Evolutionary conservation across 1,284 basidiomycete genomes (phyloP).

Genomic region (Sutorius eximius): DNA sequence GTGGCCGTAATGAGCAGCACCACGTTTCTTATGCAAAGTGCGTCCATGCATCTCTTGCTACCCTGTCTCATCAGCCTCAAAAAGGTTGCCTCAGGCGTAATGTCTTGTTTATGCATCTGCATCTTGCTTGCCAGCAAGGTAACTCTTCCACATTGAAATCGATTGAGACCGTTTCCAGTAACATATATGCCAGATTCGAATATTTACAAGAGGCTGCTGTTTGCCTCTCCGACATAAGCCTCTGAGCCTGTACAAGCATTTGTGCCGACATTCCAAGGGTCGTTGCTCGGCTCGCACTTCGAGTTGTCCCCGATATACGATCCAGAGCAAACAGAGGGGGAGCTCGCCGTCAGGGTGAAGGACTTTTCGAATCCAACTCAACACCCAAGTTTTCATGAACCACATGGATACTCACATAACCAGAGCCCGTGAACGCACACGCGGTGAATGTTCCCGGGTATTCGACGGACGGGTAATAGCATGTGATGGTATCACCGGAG

Average conservation of each 20-base stretch:
- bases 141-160: not conserved
- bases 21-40: too few relatives aligned
- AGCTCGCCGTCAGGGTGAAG: slow-evolving; percentile 9
- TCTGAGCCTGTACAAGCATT: slow-evolving; percentile 15
- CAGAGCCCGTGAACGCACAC: slow-evolving; percentile 8
- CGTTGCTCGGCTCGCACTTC: slow-evolving; percentile 10
- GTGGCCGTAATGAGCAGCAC: too few relatives aligned
- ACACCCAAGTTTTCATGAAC: too few relatives aligned
- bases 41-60: too few relatives aligned
- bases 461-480: slow-evolving; percentile 11
- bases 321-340: slow-evolving; percentile 11
- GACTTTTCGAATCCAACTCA: not conserved
- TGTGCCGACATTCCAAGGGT: slow-evolving; percentile 15
- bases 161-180: too few relatives aligned
- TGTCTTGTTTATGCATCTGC: too few relatives aligned
- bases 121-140: too few relatives aligned
- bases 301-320: slow-evolving; percentile 13
- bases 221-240: slow-evolving; percentile 19
- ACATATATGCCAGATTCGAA: not conserved
- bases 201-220: slow-evolving; percentile 12
- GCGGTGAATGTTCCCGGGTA: slow-evolving; percentile 16
- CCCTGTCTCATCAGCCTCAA: too few relatives aligned
- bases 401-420: not conserved
- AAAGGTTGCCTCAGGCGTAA: too few relatives aligned
- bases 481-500: not conserved